phyloP scores from a whole-genome alignment of 805 yeast genomes.

The Cyberlindnera subsufficiens region DNA sequence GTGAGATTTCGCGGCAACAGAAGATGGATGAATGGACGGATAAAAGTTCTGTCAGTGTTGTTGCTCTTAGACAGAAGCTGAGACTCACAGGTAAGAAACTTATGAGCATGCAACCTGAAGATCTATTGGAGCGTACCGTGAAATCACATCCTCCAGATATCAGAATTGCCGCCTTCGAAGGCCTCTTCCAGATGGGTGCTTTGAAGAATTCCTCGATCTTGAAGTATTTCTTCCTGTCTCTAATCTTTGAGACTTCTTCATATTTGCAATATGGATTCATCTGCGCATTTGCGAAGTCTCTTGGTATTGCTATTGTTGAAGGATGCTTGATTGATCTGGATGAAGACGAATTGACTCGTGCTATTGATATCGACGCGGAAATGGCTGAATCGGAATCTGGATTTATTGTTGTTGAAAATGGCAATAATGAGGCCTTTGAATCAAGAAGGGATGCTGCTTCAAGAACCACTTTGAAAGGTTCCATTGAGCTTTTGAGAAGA shows the following conservation, averaged over 20 bases:
- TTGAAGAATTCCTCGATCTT: conserved; percentile 57
- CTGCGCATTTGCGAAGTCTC: conserved; percentile 38
- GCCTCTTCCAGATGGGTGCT: conserved; percentile 71
- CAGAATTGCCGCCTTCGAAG: conserved; percentile 62
- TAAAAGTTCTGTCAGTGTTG: conserved; percentile 46
- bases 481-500: conserved; percentile 57
- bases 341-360: conserved; percentile 50
- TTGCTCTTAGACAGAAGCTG: conserved; percentile 56
- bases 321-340: conserved; percentile 56
- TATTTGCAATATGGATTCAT: conserved; percentile 47
- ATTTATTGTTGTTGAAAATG: conserved; percentile 53
- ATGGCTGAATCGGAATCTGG: conserved; percentile 23
- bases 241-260: conserved; percentile 50
- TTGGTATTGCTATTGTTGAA: conserved; percentile 62
- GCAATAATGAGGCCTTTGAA: conserved; percentile 34
- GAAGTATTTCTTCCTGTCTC: conserved; percentile 51
- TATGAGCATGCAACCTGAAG: conserved; percentile 44
- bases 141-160: conserved; percentile 43
- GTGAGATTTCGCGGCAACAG: conserved; percentile 68
- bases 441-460: conserved; percentile 61
- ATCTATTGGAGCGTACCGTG: conserved; percentile 48
- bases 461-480: conserved; percentile 57
- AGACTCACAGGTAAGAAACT: conserved; percentile 52
- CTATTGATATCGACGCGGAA: conserved; percentile 8
- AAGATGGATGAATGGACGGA: conserved; percentile 84